A percentile compares a stretch with the other conserved stretches of the same genome.
These are phyloP conservation scores for Phytophthora constricta DNA, from an alignment of 352 stramenopile species.

Conservation along the genomic window DNA sequence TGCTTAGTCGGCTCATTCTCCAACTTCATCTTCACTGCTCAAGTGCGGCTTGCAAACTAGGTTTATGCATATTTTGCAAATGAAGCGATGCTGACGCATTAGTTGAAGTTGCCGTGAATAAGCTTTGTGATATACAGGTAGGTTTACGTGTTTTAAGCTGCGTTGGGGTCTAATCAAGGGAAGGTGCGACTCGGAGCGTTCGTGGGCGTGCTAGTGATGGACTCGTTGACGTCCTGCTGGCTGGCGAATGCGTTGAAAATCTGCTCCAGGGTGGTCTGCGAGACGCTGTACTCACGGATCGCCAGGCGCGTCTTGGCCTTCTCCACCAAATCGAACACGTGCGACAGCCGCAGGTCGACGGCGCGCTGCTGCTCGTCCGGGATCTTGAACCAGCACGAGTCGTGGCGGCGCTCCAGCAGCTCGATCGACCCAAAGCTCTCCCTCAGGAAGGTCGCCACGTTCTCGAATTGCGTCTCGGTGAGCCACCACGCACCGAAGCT, in stretches of 20 bases:
- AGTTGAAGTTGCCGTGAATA: too few relatives aligned
- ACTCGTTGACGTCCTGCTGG: slow-evolving; percentile 66
- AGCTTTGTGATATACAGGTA: too few relatives aligned
- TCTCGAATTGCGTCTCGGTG: slow-evolving; percentile 60
- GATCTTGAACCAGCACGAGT: slow-evolving; percentile 74
- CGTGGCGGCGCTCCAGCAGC: slow-evolving; percentile 75
- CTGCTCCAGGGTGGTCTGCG: slow-evolving; percentile 91
- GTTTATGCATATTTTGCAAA: too few relatives aligned
- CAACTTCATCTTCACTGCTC: slow-evolving; percentile 20
- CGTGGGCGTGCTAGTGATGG: slow-evolving; percentile 16
- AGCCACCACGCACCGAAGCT: slow-evolving; percentile 65
- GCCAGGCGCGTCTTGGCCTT: slow-evolving; percentile 37
- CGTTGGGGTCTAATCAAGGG: too few relatives aligned
- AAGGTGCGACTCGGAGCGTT: slow-evolving; percentile 11
- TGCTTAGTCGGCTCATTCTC: too few relatives aligned
- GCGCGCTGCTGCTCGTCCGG: slow-evolving; percentile 15
- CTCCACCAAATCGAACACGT: slow-evolving; percentile 82
- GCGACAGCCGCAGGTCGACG: slow-evolving; percentile 50
- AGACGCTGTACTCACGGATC: slow-evolving; percentile 89
- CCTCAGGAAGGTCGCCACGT: slow-evolving; percentile 46
- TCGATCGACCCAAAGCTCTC: slow-evolving; percentile 43
- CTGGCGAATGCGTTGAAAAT: slow-evolving; percentile 92
- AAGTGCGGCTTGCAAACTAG: slow-evolving; percentile 2
- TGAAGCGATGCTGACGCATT: too few relatives aligned
- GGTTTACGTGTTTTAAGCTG: too few relatives aligned